A percentile compares a stretch with the other conserved stretches of the same genome.
These are phyloP conservation scores for Corynascus novoguineensis DNA, from an alignment of 495 filamentous ascomycete species.

Conservation along the genomic window DNA sequence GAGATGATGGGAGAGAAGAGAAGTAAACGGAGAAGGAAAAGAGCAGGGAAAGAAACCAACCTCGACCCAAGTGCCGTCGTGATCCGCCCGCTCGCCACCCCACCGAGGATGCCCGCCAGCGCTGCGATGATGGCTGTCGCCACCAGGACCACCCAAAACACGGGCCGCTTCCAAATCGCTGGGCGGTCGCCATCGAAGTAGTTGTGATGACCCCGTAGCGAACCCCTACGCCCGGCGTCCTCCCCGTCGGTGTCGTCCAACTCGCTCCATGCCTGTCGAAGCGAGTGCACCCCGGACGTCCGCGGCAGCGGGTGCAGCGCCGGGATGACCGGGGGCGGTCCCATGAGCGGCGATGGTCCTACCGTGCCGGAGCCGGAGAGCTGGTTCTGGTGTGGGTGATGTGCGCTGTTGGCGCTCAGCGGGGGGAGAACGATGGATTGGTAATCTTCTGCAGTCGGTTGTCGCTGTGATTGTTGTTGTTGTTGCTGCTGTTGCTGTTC, in stretches of 20 bases:
- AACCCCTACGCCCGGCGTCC: too few species aligned
- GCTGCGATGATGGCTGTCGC: conserved; percentile 7
- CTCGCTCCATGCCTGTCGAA: conserved; percentile 14
- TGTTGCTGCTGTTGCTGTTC: not conserved
- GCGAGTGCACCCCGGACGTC: conserved; percentile 9
- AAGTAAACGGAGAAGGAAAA: too few species aligned
- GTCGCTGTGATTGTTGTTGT: not conserved
- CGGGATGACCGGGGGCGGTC: not conserved
- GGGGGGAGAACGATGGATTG: not conserved
- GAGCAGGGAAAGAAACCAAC: not conserved
- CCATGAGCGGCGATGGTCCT: not conserved
- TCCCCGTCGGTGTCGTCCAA: not conserved
- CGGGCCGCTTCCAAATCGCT: conserved; percentile 4
- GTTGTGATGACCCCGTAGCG: too few species aligned
- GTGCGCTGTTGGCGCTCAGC: not conserved
- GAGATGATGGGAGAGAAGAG: too few species aligned
- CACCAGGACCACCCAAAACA: conserved; percentile 18
- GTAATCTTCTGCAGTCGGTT: not conserved
- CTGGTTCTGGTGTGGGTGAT: not conserved
- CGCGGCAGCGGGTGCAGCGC: not conserved
- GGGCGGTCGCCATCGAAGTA: not conserved
- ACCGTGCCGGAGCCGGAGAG: not conserved
- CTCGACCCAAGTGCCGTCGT: conserved; percentile 10
- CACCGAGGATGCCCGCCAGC: conserved; percentile 22
- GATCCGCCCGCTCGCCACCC: conserved; percentile 16